phyloP scores from a whole-genome alignment of 345 rosid species.

The Geranium rotundifolium region DNA sequence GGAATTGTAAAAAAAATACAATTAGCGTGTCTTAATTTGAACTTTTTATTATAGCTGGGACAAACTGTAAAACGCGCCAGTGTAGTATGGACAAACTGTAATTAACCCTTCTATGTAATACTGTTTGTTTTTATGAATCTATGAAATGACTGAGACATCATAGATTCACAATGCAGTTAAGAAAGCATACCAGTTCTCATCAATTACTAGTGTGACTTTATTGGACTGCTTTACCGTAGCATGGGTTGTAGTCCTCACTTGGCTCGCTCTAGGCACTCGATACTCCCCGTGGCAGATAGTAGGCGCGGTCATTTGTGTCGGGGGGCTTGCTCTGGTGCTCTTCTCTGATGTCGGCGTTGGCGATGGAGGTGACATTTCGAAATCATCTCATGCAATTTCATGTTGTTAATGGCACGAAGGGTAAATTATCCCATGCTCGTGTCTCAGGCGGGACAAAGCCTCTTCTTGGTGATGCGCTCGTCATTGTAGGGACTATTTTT shows the following conservation, averaged over 20 bases:
- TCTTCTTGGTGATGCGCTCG: slow-evolving; percentile 36
- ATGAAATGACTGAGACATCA: neutral
- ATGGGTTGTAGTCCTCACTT: slow-evolving; percentile 44
- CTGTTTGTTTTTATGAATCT: neutral
- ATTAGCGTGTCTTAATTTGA: too few species aligned
- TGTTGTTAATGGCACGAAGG: neutral
- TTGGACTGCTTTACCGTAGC: slow-evolving; percentile 45
- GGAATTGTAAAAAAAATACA: too few species aligned
- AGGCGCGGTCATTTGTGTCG: slow-evolving; percentile 40
- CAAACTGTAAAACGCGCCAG: too few species aligned
- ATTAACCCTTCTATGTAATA: too few species aligned
- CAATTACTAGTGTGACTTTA: slow-evolving; percentile 50
- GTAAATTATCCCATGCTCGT: neutral
- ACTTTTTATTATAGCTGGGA: too few species aligned
- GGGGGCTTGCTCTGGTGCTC: slow-evolving; percentile 52
- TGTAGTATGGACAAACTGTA: too few species aligned
- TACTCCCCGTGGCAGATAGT: slow-evolving; percentile 41
- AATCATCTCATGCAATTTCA: neutral
- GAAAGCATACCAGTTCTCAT: slow-evolving; percentile 49
- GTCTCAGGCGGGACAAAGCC: slow-evolving; percentile 37
- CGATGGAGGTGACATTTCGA: slow-evolving; percentile 36
- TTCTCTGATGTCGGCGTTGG: slow-evolving; percentile 46
- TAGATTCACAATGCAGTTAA: slow-evolving; percentile 49
- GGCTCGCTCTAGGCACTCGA: slow-evolving; percentile 39
- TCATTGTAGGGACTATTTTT: slow-evolving; percentile 35